A percentile compares a stretch with the other conserved stretches of the same genome.
phyloP scores from a whole-genome alignment of 1,139 yeast genomes.

The Candida smagusa region DNA sequence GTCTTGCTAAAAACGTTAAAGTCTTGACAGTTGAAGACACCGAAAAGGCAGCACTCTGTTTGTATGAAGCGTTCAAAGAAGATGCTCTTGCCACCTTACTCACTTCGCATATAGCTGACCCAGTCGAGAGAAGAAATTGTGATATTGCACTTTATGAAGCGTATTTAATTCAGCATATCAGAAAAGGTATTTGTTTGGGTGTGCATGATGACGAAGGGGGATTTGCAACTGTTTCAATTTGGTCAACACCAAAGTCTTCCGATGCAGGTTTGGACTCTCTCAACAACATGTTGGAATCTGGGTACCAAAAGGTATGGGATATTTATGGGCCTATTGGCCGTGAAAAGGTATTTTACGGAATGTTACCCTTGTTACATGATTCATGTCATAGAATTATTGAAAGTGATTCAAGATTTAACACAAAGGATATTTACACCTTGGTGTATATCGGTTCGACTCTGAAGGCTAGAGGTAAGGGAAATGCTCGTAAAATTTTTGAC shows the following conservation, averaged over 20 bases:
- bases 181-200: conserved; percentile 55
- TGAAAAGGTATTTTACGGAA: conserved; percentile 50
- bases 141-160: conserved; percentile 54
- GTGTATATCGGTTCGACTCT: conserved; percentile 60
- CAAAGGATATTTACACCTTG: conserved; percentile 49
- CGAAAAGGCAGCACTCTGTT: conserved; percentile 52
- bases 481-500: conserved; percentile 57
- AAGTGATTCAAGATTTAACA: conserved; percentile 33
- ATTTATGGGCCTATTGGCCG: conserved; percentile 51
- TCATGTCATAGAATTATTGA: conserved; percentile 38
- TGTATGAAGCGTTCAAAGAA: conserved; percentile 47
- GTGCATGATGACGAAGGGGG: conserved; percentile 39
- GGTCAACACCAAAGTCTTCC: conserved; percentile 55
- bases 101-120: conserved; percentile 40
- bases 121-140: conserved; percentile 33
- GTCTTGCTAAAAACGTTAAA: conserved; percentile 16
- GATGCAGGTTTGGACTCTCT: conserved; percentile 45
- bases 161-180: conserved; percentile 54
- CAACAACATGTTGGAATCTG: conserved; percentile 52
- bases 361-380: conserved; percentile 57
- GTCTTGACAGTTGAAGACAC: conserved; percentile 41
- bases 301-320: conserved; percentile 54
- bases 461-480: conserved; percentile 66
- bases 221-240: conserved; percentile 62
- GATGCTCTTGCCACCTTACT: conserved; percentile 53